Evolutionary conservation across 2,329 filamentous ascomycete genomes (phyloP).

Genomic region (Talaromyces albobiverticillius): DNA sequence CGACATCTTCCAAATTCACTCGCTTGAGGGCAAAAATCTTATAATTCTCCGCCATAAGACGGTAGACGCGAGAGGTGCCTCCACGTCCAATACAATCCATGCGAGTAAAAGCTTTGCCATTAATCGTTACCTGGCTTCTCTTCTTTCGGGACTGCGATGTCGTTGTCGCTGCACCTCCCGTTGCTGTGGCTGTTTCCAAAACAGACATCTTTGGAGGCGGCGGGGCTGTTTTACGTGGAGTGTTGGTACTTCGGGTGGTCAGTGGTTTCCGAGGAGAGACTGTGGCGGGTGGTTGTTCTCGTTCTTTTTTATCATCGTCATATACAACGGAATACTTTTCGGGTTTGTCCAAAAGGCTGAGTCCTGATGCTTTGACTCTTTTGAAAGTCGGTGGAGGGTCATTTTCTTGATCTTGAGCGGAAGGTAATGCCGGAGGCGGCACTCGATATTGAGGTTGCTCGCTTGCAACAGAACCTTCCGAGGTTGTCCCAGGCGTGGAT

Average conservation of each 20-base stretch:
- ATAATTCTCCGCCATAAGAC: constrained; percentile 94
- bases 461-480: constrained; percentile 35
- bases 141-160: constrained; percentile 71
- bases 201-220: constrained; percentile 94
- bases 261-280: constrained; percentile 47
- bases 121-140: constrained; percentile 79
- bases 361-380: constrained; percentile 55
- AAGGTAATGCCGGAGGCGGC: constrained; percentile 56
- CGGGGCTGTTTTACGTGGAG: constrained; percentile 72
- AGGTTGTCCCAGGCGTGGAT: constrained; percentile 43
- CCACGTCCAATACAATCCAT: constrained; percentile 89
- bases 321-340: constrained; percentile 54
- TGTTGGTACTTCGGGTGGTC: constrained; percentile 60
- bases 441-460: constrained; percentile 58
- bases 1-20: constrained; percentile 85
- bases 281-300: constrained; percentile 43
- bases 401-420: constrained; percentile 79
- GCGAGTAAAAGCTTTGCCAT: constrained; percentile 85
- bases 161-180: constrained; percentile 74
- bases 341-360: constrained; percentile 55
- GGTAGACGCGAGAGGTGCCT: constrained; percentile 90
- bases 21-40: constrained; percentile 93
- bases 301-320: constrained; percentile 41
- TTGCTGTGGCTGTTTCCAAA: constrained; percentile 82
- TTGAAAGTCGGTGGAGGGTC: constrained; percentile 69